Evolutionary conservation across 257 asterid species (phyloP).

Genomic region (Coffea eugenioides): DNA sequence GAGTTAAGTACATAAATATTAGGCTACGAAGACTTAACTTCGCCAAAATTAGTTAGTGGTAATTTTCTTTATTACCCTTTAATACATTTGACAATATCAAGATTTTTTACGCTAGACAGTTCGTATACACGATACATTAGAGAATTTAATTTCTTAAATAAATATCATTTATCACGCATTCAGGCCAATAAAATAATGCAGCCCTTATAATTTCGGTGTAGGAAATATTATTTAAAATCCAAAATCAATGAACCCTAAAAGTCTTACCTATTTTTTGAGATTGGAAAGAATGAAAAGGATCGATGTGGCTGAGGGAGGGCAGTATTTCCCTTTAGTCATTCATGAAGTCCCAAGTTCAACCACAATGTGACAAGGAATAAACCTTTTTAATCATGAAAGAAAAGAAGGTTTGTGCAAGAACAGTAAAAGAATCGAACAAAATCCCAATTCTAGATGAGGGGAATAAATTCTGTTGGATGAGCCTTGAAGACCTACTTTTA

Average conservation of each 20-base stretch:
- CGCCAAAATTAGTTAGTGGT: neutral
- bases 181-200: too few species aligned
- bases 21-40: neutral
- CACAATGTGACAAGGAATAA: constrained; percentile 1
- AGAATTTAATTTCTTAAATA: neutral
- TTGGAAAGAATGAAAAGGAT: neutral
- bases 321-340: neutral
- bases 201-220: too few species aligned
- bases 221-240: neutral
- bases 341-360: neutral
- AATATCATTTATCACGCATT: too few species aligned
- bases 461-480: constrained; percentile 19
- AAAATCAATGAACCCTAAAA: neutral
- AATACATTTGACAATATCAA: too few species aligned
- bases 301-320: neutral
- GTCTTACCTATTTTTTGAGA: neutral
- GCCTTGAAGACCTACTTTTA: constrained; percentile 12
- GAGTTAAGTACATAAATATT: neutral
- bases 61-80: too few species aligned
- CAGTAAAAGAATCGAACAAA: constrained; percentile 20
- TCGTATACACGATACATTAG: too few species aligned
- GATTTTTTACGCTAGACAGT: too few species aligned
- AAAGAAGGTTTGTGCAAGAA: constrained; percentile 6
- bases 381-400: constrained; percentile 8
- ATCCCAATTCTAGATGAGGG: constrained; percentile 1